These are phyloP conservation scores for Penicillium palitans DNA, from an alignment of 2,329 filamentous ascomycete species.

Conservation along the genomic window DNA sequence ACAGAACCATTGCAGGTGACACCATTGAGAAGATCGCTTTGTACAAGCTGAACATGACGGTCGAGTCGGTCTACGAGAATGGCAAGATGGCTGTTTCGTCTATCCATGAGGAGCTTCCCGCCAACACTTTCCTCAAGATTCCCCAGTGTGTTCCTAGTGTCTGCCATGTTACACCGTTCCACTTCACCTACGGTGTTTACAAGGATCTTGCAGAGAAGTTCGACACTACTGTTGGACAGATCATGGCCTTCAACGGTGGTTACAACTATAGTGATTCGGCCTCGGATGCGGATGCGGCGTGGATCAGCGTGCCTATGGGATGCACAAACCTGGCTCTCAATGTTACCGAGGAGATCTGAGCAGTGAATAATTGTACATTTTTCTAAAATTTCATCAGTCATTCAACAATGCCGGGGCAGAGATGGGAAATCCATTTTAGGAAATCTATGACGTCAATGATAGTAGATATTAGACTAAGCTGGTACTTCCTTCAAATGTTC, in stretches of 20 bases:
- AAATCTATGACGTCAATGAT: too few relatives aligned
- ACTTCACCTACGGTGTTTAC: conserved; percentile 15
- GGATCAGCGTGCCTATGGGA: conserved; percentile 12
- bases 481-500: too few relatives aligned
- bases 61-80: neutral
- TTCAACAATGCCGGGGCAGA: too few relatives aligned
- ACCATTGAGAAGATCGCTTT: conserved; percentile 12
- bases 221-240: conserved; percentile 14
- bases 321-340: neutral
- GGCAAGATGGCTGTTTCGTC: neutral
- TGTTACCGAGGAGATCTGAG: neutral
- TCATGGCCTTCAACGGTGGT: conserved; percentile 13
- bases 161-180: conserved; percentile 8
- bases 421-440: too few relatives aligned
- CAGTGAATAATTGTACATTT: neutral
- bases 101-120: neutral
- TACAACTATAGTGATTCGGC: conserved; percentile 15
- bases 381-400: neutral
- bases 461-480: too few relatives aligned
- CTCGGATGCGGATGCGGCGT: conserved; percentile 5
- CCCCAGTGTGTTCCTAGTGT: conserved; percentile 13
- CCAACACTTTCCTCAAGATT: conserved; percentile 9
- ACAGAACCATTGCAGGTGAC: conserved; percentile 11
- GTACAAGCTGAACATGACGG: conserved; percentile 9
- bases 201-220: conserved; percentile 17